These are phyloP conservation scores for Eucalyptus paniculata DNA, from an alignment of 345 rosid species.

Conservation along the genomic window DNA sequence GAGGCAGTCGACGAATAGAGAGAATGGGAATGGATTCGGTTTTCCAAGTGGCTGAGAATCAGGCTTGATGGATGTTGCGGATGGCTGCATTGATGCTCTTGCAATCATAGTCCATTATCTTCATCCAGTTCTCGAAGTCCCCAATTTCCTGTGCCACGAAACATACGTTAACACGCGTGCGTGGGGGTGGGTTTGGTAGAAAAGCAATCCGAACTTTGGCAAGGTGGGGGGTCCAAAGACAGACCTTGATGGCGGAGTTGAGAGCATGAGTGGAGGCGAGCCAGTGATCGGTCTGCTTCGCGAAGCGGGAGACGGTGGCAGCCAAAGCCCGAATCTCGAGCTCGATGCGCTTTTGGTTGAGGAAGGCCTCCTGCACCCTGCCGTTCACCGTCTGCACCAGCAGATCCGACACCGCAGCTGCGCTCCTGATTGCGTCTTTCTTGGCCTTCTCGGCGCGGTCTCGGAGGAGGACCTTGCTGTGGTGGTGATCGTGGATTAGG, in stretches of 20 bases:
- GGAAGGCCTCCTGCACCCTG: conserved; percentile 66
- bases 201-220: background rate
- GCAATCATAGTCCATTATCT: conserved; percentile 85
- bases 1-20: background rate
- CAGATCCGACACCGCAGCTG: conserved; percentile 57
- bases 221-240: background rate
- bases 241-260: conserved; percentile 67
- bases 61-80: conserved; percentile 48
- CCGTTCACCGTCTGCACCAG: conserved; percentile 67
- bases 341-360: conserved; percentile 83
- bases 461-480: conserved; percentile 45
- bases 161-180: background rate
- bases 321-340: conserved; percentile 13
- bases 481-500: conserved; percentile 47
- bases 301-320: conserved; percentile 43
- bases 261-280: conserved; percentile 57
- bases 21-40: background rate
- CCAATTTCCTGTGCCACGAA: conserved; percentile 53
- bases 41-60: background rate
- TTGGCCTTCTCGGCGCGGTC: conserved; percentile 66
- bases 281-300: conserved; percentile 83
- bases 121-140: conserved; percentile 96
- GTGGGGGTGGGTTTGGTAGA: background rate
- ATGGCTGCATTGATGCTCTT: conserved; percentile 72
- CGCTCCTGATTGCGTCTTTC: conserved; percentile 56